Percentiles rank a stretch among this genome's conserved stretches.
phyloP scores from a whole-genome alignment of 2,329 filamentous ascomycete species.

The Ophiostoma sp. region DNA sequence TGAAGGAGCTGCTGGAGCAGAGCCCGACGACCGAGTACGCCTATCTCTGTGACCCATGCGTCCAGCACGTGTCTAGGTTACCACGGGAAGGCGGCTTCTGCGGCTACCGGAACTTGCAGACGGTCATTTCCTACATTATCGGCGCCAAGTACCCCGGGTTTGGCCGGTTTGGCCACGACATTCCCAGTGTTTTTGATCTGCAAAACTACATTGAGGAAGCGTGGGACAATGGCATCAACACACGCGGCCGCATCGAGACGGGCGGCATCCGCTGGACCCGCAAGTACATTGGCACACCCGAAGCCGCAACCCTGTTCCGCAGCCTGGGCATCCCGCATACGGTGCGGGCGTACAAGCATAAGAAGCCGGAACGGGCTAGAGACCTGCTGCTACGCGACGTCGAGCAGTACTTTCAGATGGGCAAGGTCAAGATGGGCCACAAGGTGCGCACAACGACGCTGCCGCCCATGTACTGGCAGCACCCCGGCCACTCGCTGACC shows the following conservation, averaged over 20 bases:
- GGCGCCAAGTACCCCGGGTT: slow-evolving; percentile 52
- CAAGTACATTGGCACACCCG: slow-evolving; percentile 92
- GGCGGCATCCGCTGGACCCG: slow-evolving; percentile 82
- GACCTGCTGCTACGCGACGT: slow-evolving; percentile 60
- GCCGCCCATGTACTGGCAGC: slow-evolving; percentile 86
- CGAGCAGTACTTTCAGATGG: slow-evolving; percentile 68
- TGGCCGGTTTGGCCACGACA: slow-evolving; percentile 52
- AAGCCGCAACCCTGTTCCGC: slow-evolving; percentile 75
- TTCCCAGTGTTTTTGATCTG: slow-evolving; percentile 74
- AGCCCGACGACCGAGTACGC: slow-evolving; percentile 61
- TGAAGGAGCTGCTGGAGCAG: slow-evolving; percentile 59
- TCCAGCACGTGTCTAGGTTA: slow-evolving; percentile 77
- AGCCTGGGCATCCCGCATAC: slow-evolving; percentile 64
- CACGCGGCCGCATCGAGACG: slow-evolving; percentile 69
- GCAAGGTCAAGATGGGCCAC: slow-evolving; percentile 43
- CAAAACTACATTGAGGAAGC: slow-evolving; percentile 83
- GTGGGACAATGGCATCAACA: slow-evolving; percentile 81
- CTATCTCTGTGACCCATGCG: slow-evolving; percentile 71
- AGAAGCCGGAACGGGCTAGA: slow-evolving; percentile 45
- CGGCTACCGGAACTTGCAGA: slow-evolving; percentile 92
- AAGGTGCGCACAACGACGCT: slow-evolving; percentile 67
- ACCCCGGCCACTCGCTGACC: slow-evolving; percentile 82
- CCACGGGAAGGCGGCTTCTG: slow-evolving; percentile 83
- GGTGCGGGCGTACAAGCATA: slow-evolving; percentile 54
- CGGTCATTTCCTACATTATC: slow-evolving; percentile 75